phyloP scores from a whole-genome alignment of 345 rosid genomes.

The Excoecaria agallocha region DNA sequence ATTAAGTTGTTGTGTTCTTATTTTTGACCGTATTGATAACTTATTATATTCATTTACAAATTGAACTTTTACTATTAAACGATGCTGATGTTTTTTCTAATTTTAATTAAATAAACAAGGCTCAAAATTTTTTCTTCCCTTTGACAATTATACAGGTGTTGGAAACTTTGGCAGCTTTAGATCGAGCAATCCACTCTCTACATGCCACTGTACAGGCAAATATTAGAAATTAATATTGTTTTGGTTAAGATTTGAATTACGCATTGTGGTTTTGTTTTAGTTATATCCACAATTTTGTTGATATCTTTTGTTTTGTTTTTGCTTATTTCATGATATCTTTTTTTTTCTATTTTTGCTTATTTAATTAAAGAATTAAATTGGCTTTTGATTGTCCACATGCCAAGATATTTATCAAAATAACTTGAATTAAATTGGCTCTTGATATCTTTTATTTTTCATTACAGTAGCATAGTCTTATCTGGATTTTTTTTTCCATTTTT shows the following conservation, averaged over 20 bases:
- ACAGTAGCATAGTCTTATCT: too few relatives aligned
- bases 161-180: too few relatives aligned
- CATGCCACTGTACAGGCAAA: slow-evolving; percentile 95
- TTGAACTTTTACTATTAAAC: slow-evolving; percentile 13
- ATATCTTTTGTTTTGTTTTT: too few relatives aligned
- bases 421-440: too few relatives aligned
- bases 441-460: too few relatives aligned
- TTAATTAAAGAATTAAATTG: too few relatives aligned
- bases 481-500: too few relatives aligned
- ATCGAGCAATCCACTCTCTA: slow-evolving; percentile 91
- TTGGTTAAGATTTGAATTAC: slow-evolving; percentile 2
- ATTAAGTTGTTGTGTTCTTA: slow-evolving; percentile 7
- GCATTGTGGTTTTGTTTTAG: background rate
- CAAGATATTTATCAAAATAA: too few relatives aligned
- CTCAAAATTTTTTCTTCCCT: background rate
- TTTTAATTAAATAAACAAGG: slow-evolving; percentile 2
- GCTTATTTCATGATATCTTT: too few relatives aligned
- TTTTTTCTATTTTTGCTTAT: too few relatives aligned
- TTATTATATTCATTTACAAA: background rate
- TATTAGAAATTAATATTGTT: background rate
- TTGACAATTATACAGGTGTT: slow-evolving; percentile 47
- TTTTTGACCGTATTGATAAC: slow-evolving; percentile 1
- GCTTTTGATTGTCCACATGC: too few relatives aligned
- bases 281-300: background rate
- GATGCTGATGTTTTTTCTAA: slow-evolving; percentile 4